Percentiles rank a stretch among this genome's conserved stretches.
phyloP scores from a whole-genome alignment of 805 yeast species.

The Saccharomyces mikatae region DNA sequence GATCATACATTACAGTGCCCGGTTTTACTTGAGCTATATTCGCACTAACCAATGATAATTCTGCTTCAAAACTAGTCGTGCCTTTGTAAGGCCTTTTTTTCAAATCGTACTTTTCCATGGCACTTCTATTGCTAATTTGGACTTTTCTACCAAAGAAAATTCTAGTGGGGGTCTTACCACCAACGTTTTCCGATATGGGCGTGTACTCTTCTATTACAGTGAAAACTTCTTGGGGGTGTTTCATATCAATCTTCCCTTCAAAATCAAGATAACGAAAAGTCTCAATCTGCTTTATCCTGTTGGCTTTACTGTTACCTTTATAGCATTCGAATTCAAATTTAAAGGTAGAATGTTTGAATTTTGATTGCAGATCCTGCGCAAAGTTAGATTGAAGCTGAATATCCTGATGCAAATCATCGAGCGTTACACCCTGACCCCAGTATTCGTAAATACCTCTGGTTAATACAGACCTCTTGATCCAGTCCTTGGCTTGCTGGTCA shows the following conservation, averaged over 20 bases:
- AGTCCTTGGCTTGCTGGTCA: conserved; percentile 57
- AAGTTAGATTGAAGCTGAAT: conserved; percentile 25
- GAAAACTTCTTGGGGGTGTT: conserved; percentile 62
- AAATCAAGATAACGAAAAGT: conserved; percentile 62
- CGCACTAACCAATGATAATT: conserved; percentile 76
- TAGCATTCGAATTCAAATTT: conserved; percentile 77
- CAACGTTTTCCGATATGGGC: conserved; percentile 36
- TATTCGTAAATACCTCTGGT: conserved; percentile 68
- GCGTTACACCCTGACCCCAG: conserved; percentile 63
- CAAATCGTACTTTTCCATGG: conserved; percentile 72
- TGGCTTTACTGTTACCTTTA: conserved; percentile 50
- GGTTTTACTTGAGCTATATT: conserved; percentile 70
- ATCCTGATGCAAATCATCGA: conserved; percentile 50
- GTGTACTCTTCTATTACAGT: conserved; percentile 69
- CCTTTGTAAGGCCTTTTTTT: conserved; percentile 83
- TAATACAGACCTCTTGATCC: conserved; percentile 61
- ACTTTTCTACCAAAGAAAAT: conserved; percentile 75
- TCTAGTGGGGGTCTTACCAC: conserved; percentile 43
- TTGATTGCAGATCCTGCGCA: conserved; percentile 11
- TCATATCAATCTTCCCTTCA: conserved; percentile 71
- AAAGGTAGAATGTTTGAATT: conserved; percentile 46
- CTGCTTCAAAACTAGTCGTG: conserved; percentile 95
- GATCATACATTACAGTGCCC: conserved; percentile 74
- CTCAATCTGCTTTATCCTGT: conserved; percentile 57
- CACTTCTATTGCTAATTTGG: conserved; percentile 50